Evolutionary conservation across 78 protist species (phyloP), one percentile per base, ranked within the genome.

Genomic region (Dictyostelium capitatum): DNA sequence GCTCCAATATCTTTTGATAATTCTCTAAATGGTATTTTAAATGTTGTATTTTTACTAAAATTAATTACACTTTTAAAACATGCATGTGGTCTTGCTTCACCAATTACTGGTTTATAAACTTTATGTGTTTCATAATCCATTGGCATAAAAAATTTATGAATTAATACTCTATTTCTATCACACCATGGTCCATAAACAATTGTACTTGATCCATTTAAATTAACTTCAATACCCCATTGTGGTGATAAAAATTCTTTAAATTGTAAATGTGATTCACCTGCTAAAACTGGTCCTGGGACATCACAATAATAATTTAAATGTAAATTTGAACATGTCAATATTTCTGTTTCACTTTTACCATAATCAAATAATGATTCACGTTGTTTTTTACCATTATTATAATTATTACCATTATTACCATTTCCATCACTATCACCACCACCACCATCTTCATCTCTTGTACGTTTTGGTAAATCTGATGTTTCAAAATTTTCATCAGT

Each of bases 181-280:
- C 89, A 80, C 95, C 95, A 90, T 14, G 95, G 95, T 0, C 95
- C 95, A 54, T 90, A 90, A 25, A 74, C 82, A 14, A 90, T 73
- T 2, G 64, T 41, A 11, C 80, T 65, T 2, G 89, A n/a, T 37
- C 43, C 43, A 5, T 23, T 17, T 11, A 79, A 48, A 47, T 90
- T 80, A 32, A 90, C 28, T 15, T 80, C 84, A 6, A 53, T 79
- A 0, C 95, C 90, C 95, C 95, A 80, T 47, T 80, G 83, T 51
- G 95, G 95, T 2, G 90, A 81, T 19, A 65, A 30, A 17, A 54
- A 70, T 41, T 69, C 87, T 64, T 72, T 79, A 51, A 72, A 80
- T 4, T 11, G 4, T 12, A 12, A 17, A 46, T 90, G 89, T 9
- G 59, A 89, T 17, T 53, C 70, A 4, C 56, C 41, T 20, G 14